Evolutionary conservation across 139 green algal species (phyloP), one percentile per base, ranked within the genome.

Genomic region (Astrephomene gubernaculifera): DNA sequence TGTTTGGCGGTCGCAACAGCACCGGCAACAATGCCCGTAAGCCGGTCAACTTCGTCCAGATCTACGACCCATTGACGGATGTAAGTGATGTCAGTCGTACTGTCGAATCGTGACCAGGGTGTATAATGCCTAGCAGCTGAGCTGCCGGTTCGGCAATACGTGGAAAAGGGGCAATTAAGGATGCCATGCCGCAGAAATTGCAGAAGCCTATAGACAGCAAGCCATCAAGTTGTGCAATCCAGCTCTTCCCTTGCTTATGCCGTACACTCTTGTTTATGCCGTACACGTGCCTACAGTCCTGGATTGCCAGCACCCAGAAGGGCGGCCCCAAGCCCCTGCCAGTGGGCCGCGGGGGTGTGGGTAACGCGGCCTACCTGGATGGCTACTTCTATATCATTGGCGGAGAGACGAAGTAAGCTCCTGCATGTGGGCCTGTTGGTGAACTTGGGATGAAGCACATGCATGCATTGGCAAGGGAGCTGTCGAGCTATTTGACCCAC

Each of bases 1-100:
- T 79, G n/a, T 65, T 79, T 21, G 71, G 71, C 44, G 71, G 71
- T 4, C 71, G 71, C 44, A 79, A n/a, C 29, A 64, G 44, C 71
- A 45, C 27, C 27, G 44, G 71, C 44, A 64, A 64, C n/a, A 79
- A 38, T 8, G 71, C 10, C 10, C n/a, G 27, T 14, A 4, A 61
- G 1, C 71, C 44, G 2, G 71, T 79, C 41, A 38, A 64, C 45
- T 64, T 33, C 31, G 29, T 12, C 12, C 71, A 79, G 71, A 43
- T 79, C 10, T 79, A 79, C 45, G 29, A 79, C 44, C 67, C 67
- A 6, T 33, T n/a, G 5, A 8, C 6, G 7, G 31, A 73, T 27
- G 67, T 73, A 73, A 52, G 67, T 52, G 6, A 65, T 57, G 12
- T 17, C 14, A 17, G 49, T 57, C 17, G 49, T 12, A 17, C 49